Evolutionary conservation across 2,329 filamentous ascomycete genomes (phyloP).

Genomic region (Septoria petroselini): DNA sequence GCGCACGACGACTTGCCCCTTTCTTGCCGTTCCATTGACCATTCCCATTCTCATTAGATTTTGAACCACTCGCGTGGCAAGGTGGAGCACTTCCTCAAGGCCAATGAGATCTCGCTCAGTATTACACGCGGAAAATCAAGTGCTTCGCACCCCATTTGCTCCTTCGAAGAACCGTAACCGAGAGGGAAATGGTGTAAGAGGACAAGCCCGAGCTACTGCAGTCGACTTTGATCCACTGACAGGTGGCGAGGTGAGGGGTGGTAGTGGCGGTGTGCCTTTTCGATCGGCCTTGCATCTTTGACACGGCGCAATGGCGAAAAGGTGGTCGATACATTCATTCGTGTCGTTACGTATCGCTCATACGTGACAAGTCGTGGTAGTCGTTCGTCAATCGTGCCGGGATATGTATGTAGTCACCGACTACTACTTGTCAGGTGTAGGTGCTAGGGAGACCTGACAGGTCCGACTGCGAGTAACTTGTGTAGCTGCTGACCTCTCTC

Average conservation of each 20-base stretch:
- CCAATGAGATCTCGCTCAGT: conserved; percentile 54
- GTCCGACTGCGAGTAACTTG: no score
- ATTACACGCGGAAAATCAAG: conserved; percentile 52
- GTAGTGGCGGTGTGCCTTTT: conserved; percentile 1
- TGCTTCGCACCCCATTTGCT: neutral
- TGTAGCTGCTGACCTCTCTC: no score
- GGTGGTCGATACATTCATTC: neutral
- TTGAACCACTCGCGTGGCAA: conserved; percentile 43
- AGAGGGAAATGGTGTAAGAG: conserved; percentile 14
- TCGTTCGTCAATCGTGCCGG: no score
- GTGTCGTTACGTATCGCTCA: neutral
- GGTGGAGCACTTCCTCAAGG: conserved; percentile 54
- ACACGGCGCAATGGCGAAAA: neutral
- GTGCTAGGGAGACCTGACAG: no score
- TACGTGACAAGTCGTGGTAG: neutral
- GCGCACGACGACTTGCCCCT: neutral
- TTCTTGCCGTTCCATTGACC: neutral
- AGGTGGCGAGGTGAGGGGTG: conserved; percentile 3
- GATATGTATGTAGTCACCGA: no score
- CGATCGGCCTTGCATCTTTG: neutral
- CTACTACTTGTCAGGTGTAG: no score
- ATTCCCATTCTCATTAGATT: neutral
- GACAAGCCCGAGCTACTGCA: neutral
- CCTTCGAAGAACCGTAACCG: conserved; percentile 13
- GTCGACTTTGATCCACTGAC: neutral